Percentiles rank a stretch among this genome's conserved stretches.
Evolutionary conservation across 2,329 filamentous ascomycete species (phyloP).

Genomic region (Chaetomium strumarium): DNA sequence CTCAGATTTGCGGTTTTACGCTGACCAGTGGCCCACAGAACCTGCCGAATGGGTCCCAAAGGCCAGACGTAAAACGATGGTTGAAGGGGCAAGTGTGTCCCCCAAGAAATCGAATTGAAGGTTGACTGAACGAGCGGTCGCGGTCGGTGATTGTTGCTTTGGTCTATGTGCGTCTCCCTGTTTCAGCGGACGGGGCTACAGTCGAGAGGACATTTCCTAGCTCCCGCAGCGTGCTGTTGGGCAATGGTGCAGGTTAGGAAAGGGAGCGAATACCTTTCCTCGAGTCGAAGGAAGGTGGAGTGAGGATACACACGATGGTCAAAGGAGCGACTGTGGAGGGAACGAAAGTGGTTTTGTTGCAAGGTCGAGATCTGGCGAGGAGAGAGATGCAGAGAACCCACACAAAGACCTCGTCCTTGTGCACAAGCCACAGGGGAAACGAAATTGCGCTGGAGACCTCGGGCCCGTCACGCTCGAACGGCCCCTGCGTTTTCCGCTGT

Average conservation of each 20-base stretch:
- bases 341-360: conserved; percentile 25
- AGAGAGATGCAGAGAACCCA: conserved; percentile 17
- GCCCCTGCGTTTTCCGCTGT: conserved; percentile 17
- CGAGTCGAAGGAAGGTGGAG: conserved; percentile 12
- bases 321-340: conserved; percentile 25
- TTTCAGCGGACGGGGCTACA: conserved; percentile 20
- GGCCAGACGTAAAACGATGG: neutral
- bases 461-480: conserved; percentile 8
- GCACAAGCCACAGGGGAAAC: conserved; percentile 20
- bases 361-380: conserved; percentile 14
- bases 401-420: conserved; percentile 20
- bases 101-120: conserved; percentile 13
- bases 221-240: conserved; percentile 15
- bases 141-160: conserved; percentile 3
- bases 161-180: conserved; percentile 12
- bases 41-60: conserved; percentile 15
- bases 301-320: conserved; percentile 17
- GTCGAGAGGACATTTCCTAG: conserved; percentile 22
- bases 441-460: conserved; percentile 24
- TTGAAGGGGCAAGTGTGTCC: neutral
- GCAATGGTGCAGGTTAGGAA: conserved; percentile 11
- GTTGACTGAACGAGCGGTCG: conserved; percentile 16
- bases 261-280: conserved; percentile 2
- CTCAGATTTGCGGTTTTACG: conserved; percentile 4
- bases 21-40: conserved; percentile 17